Conservation (phyloP, 164 flowering plant species). For the Aristolochia californica region DNA sequence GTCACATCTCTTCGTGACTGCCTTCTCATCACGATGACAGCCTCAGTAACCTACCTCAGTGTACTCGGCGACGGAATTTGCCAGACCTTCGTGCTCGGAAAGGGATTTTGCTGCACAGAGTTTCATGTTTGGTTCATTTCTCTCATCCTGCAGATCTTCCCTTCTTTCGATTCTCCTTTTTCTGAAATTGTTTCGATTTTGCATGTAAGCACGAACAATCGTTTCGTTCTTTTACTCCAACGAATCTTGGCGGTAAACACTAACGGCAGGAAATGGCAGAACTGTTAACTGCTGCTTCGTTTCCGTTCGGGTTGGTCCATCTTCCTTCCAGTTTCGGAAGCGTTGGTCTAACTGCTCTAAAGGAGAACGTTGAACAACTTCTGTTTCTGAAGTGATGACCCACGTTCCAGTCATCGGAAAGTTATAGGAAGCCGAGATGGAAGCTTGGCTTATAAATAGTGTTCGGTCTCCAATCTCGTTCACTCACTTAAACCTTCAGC, state of each 20-base stretch:
- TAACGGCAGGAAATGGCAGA: not conserved
- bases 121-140: not conserved
- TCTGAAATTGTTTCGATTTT: not conserved
- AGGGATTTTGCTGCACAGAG: slow-evolving; percentile 2
- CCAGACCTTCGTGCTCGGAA: slow-evolving; percentile 1
- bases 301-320: too few relatives aligned
- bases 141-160: not conserved
- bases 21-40: not conserved
- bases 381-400: too few relatives aligned
- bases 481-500: too few relatives aligned
- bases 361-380: too few relatives aligned
- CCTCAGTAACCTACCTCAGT: not conserved
- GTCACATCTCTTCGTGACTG: not conserved
- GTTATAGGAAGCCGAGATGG: too few relatives aligned
- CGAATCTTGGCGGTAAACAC: not conserved
- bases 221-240: slow-evolving; percentile 4
- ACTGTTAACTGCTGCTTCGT: too few relatives aligned
- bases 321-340: too few relatives aligned
- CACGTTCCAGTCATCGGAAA: too few relatives aligned
- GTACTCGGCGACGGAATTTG: not conserved
- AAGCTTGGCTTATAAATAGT: too few relatives aligned
- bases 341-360: too few relatives aligned
- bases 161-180: not conserved
- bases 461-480: too few relatives aligned
- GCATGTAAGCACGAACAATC: slow-evolving; percentile 6